Conservation (phyloP, 140 eudicot species). For the Senecio squalidus region DNA sequence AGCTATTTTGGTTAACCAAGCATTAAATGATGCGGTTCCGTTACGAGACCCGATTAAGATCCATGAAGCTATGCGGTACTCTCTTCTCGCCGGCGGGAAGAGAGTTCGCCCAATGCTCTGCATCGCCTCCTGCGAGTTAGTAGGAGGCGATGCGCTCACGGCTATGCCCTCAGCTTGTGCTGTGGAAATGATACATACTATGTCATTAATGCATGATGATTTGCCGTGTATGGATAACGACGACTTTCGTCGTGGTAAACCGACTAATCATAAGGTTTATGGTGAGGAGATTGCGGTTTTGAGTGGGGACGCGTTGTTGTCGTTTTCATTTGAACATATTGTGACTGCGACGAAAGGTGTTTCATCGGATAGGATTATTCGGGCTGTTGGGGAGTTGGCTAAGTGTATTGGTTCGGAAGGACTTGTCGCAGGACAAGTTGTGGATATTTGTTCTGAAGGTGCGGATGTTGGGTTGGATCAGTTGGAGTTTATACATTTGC, state of each 20-base stretch:
- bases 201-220: conserved; percentile 75
- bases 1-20: conserved; percentile 47
- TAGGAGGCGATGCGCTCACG: conserved; percentile 38
- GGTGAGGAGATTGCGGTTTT: conserved; percentile 69
- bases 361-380: conserved; percentile 29
- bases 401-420: conserved; percentile 59
- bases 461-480: conserved; percentile 46
- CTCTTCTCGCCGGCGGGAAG: conserved; percentile 75
- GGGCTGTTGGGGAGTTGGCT: conserved; percentile 46
- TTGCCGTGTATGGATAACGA: conserved; percentile 80
- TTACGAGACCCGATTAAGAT: conserved; percentile 35
- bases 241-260: conserved; percentile 69
- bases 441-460: conserved; percentile 61
- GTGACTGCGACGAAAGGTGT: conserved; percentile 45
- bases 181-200: conserved; percentile 74
- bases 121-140: conserved; percentile 65
- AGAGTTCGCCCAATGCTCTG: conserved; percentile 69
- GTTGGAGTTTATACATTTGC: conserved; percentile 53
- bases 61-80: conserved; percentile 74
- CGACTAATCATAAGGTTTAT: conserved; percentile 58
- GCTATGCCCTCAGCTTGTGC: conserved; percentile 77
- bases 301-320: conserved; percentile 57
- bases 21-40: conserved; percentile 45
- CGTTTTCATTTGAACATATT: conserved; percentile 54
- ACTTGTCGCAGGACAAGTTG: conserved; percentile 74